Base-by-base conservation (phyloP, 2,329 filamentous ascomycete genomes). In the Lithohypha guttulata region DNA sequence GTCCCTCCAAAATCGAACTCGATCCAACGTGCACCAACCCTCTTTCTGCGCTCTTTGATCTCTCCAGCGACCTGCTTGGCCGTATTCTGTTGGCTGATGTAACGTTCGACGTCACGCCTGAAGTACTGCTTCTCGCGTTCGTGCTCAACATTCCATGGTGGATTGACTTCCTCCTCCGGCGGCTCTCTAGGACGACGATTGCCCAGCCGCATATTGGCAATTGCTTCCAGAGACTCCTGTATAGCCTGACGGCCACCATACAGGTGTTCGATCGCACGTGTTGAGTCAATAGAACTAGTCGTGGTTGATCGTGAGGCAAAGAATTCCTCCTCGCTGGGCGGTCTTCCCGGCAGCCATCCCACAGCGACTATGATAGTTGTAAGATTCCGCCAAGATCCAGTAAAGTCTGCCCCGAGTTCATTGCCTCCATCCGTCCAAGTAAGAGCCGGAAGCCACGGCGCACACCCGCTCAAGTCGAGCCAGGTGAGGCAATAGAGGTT, bases 381-480 rank as follows among this genome's bases (percentile, higher is more conserved):
- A 8, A 69, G 48, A 38, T 63, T 59, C 42, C 64, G 52, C 65
- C 65, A 69, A 2, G 59, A 56, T 1, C 57, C 55, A 37, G 62
- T 67, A 64, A 64, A 69, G 30, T 68, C 64, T 2, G 63, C 60
- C 0, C 60, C 59, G 4, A 54, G 43, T 7, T 45, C 32, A n/a
- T 44, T 44, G 13, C 53, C 53, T 18, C 32, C 51, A 18, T 20
- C 37, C 2, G 32, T 22, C 62, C 64, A 71, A 18, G 55, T 63
- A 20, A 79, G 53, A 1, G 73, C 71, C 11, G 62, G 59, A 21
- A 70, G 51, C 75, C 75, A 79, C 15, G 62, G 58, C 2, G 54
- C 55, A 49, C 75, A 79, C 6, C 75, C 74, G 52, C 77, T 71
- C 1, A 79, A 57, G 48, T 79, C 75, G 2, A 79, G 62, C 72